These are phyloP conservation scores for Ambrosia artemisiifolia DNA, from an alignment of 129 eudicot genomes.

Conservation along the genomic window DNA sequence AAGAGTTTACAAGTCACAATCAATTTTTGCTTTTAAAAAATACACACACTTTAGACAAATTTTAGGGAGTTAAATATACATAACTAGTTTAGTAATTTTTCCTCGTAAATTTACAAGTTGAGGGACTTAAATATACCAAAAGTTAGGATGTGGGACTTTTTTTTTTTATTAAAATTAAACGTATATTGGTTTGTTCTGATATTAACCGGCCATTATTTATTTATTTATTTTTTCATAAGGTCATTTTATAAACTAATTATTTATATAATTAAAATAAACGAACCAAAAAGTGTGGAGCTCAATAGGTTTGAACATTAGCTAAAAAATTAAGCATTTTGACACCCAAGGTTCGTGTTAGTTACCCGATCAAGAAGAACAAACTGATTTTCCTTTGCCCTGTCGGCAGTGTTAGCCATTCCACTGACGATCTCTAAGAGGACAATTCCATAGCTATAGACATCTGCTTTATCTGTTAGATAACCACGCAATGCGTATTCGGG, in stretches of 20 bases:
- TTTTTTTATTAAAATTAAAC: not conserved
- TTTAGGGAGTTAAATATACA: no score
- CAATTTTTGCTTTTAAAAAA: no score
- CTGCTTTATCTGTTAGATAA: conserved; percentile 71
- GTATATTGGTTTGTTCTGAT: not conserved
- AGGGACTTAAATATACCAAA: no score
- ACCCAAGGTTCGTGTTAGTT: conserved; percentile 19
- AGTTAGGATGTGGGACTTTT: no score
- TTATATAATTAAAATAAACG: not conserved
- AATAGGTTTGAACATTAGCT: not conserved
- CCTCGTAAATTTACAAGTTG: no score
- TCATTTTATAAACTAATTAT: not conserved
- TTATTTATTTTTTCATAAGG: not conserved
- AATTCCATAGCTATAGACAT: conserved; percentile 76
- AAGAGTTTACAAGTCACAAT: no score
- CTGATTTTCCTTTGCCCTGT: conserved; percentile 38
- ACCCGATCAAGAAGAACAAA: conserved; percentile 76
- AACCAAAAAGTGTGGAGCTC: not conserved
- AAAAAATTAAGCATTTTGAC: not conserved
- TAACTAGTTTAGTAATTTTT: no score
- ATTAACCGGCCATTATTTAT: no score
- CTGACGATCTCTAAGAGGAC: conserved; percentile 58
- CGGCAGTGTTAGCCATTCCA: conserved; percentile 51
- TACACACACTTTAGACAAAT: no score
- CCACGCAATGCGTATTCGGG: conserved; percentile 87